Evolutionary conservation across 2,329 filamentous ascomycete genomes (phyloP).

Genomic region (Botrytis byssoidea): DNA sequence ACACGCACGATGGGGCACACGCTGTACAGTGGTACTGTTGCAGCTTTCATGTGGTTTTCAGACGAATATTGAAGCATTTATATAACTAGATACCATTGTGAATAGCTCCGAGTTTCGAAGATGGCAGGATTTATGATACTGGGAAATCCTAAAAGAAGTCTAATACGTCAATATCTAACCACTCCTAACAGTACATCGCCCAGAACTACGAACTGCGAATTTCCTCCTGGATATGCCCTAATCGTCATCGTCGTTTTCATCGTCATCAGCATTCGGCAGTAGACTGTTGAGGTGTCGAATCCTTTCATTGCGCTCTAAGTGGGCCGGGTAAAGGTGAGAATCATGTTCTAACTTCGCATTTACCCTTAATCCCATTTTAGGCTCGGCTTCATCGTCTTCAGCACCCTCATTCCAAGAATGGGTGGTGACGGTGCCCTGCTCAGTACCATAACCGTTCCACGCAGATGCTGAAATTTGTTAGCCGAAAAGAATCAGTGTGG

Average conservation of each 20-base stretch:
- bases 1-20: neutral
- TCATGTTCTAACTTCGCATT: conserved; percentile 42
- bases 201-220: neutral
- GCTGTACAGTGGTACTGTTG: neutral
- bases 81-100: neutral
- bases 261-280: neutral
- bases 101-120: neutral
- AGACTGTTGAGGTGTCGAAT: neutral
- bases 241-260: neutral
- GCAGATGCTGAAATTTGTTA: conserved; percentile 52
- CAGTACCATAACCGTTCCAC: conserved; percentile 67
- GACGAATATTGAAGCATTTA: neutral
- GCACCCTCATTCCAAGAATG: conserved; percentile 66
- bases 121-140: neutral
- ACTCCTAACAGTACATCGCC: neutral
- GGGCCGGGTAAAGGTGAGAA: conserved; percentile 23
- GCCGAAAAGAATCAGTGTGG: neutral
- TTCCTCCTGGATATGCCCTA: neutral
- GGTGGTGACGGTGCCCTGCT: conserved; percentile 63
- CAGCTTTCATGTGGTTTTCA: neutral
- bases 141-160: neutral
- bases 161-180: neutral
- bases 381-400: conserved; percentile 56
- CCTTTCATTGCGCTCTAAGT: neutral
- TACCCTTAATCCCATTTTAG: conserved; percentile 46